Evolutionary conservation across 2,329 filamentous ascomycete species (phyloP), one percentile per base, ranked within the genome.

Genomic region (Ceratocystiopsis brevicomis): DNA sequence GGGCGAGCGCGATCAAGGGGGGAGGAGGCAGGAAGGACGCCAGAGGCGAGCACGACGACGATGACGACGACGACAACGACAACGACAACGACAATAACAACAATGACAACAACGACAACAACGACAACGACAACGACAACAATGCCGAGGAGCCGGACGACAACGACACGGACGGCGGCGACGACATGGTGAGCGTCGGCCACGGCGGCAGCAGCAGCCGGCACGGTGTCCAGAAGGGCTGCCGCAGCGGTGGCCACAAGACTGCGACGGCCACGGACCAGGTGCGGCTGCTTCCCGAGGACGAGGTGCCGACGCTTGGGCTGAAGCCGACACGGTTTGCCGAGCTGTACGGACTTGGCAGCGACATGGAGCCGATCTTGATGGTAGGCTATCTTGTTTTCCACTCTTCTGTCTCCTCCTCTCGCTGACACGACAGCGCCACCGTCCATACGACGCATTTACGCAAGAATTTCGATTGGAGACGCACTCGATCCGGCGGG

Each of bases 291-390:
- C 36, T 19, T 18, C 38, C 42, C 2, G 33, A 32, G 14, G 33
- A 40, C 18, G 44, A 41, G n/a, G n/a, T 47, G 51, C 38, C 45
- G 13, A 53, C 55, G 18, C 45, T 57, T 41, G 56, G 55, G 4
- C 48, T 50, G 38, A 50, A 50, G 1, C 49, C 50, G 6, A 41
- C 47, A 17, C 51, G 54, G 25, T 58, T 57, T 42, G 53, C 53
- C 14, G 56, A 58, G 50, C 50, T 58, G 6, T 57, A 58, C 45
- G 56, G 56, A 14, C 50, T 58, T 4, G 54, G 55, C 9, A 58
- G 56, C 45, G 56, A 58, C 43, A 57, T 57, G 56, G 56, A 58
- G 45, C 56, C 56, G 16, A 56, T 58, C 19, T 47, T 58, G 40
- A 58, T 58, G 46, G 46, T 39, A 16, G 9, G 38, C 19, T 4